phyloP scores from a whole-genome alignment of 1,284 basidiomycete genomes.

The Coniferiporia weirii region DNA sequence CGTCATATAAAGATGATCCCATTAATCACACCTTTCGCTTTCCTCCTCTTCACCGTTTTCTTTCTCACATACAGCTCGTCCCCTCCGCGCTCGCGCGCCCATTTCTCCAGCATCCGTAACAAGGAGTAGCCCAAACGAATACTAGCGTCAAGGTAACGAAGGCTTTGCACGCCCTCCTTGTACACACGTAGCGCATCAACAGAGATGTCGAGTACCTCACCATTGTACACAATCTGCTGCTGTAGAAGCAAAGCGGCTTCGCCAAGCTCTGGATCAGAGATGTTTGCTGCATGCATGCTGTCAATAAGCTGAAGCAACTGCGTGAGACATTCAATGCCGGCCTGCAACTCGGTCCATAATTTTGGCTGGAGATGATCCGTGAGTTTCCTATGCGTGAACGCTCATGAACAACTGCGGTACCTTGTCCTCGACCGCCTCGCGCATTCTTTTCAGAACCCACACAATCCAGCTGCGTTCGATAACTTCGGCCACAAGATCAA shows the following conservation, averaged over 20 bases:
- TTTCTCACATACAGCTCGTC: conserved; percentile 73
- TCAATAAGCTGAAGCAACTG: conserved; percentile 85
- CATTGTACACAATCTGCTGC: conserved; percentile 89
- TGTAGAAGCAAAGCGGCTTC: conserved; percentile 79
- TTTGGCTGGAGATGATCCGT: conserved; percentile 56
- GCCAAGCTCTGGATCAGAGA: conserved; percentile 50
- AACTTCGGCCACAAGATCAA: conserved; percentile 78
- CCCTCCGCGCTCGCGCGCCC: conserved; percentile 58
- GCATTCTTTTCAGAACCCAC: conserved; percentile 88
- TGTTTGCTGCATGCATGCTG: conserved; percentile 36
- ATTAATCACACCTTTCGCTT: conserved; percentile 38
- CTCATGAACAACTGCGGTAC: conserved; percentile 35
- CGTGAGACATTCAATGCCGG: conserved; percentile 89
- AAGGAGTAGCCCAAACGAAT: conserved; percentile 79
- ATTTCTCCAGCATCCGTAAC: conserved; percentile 81
- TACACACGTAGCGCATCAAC: conserved; percentile 72
- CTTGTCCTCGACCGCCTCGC: conserved; percentile 83
- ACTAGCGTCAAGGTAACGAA: conserved; percentile 79
- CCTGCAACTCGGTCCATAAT: conserved; percentile 89
- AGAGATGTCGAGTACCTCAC: conserved; percentile 84
- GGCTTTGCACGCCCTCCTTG: conserved; percentile 65
- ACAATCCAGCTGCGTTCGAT: conserved; percentile 81
- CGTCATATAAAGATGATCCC: background rate
- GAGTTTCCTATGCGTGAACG: conserved; percentile 2
- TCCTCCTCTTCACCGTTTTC: conserved; percentile 52